These are phyloP conservation scores for Apodospora peruviana DNA, from an alignment of 495 filamentous ascomycete species.

Conservation along the genomic window DNA sequence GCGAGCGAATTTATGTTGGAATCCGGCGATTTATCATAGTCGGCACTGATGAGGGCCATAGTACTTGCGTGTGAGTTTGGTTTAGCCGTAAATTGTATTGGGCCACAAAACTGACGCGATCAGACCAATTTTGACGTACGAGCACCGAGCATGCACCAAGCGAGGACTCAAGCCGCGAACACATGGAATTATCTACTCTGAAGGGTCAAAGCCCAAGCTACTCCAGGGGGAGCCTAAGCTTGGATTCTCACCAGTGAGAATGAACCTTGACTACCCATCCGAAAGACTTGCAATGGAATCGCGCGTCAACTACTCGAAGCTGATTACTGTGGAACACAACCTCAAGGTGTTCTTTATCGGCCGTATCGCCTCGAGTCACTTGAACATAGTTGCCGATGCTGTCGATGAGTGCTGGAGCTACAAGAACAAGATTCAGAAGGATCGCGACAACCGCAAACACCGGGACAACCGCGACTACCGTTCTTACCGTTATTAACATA, in stretches of 20 bases:
- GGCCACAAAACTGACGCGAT: constrained; percentile 2
- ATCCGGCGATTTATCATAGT: constrained; percentile 45
- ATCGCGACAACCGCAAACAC: no score
- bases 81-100: neutral
- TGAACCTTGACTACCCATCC: constrained; percentile 23
- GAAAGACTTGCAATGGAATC: constrained; percentile 41
- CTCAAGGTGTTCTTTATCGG: constrained; percentile 41
- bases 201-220: constrained; percentile 18
- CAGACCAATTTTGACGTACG: constrained; percentile 46
- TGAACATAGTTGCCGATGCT: constrained; percentile 31
- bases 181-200: constrained; percentile 40
- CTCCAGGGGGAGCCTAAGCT: constrained; percentile 34
- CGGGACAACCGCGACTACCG: neutral
- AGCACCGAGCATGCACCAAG: constrained; percentile 38
- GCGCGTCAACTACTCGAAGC: constrained; percentile 40
- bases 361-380: constrained; percentile 24
- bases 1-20: constrained; percentile 34
- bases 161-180: constrained; percentile 38
- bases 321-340: constrained; percentile 46
- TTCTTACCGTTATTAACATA: no score
- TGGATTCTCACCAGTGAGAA: constrained; percentile 33
- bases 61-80: constrained; percentile 43
- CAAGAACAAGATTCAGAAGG: constrained; percentile 19
- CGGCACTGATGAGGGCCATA: constrained; percentile 40
- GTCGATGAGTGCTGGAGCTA: constrained; percentile 41